Base-by-base conservation (phyloP, 306 rosid species). In the Sindora glabra region DNA sequence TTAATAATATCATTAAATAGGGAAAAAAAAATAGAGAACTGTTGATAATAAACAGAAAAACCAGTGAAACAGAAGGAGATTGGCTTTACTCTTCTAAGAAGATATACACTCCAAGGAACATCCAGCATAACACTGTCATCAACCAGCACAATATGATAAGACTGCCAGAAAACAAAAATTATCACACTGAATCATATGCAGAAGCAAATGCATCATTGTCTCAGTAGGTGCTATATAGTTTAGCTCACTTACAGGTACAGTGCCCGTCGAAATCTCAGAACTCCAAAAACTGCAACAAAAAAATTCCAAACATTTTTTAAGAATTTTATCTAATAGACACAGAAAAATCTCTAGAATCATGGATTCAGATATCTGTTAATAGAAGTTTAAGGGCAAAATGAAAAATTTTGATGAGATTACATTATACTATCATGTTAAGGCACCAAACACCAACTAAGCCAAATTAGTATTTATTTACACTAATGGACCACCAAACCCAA, bases 81-180 rank as follows among this genome's bases (percentile, higher is more conserved):
- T 38, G 51, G 42, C 47, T 72, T 71, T 78, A 89, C 95, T 78
- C 75, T 42, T 77, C 70, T 11, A 89, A 59, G 76, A 70, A 79
- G 75, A 81, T 77, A 64, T 81, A 89, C 30, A 81, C 45, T 51
- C 89, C 96, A 50, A 79, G 83, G 60, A 81, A 79, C 22, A 89
- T 14, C 89, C 89, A 89, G 69, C 86, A 81, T 33, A 85, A 40
- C 62, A 65, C 71, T 19, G 83, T 78, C 54, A 85, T 52, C 69
- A 81, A 48, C 95, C 96, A 89, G 71, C 86, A 85, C 0, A 85
- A n/a, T 27, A 68, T 0, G 18, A 79, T 70, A 65, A 85, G 70
- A 48, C 96, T 89, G 82, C 50, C 67, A 72, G 22, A 60, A 50
- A 9, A 46, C 10, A 21, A 21, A 59, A 54, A 60, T 29, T 37